phyloP scores from a whole-genome alignment of 2,329 filamentous ascomycete species.

The Cytospora piceae region DNA sequence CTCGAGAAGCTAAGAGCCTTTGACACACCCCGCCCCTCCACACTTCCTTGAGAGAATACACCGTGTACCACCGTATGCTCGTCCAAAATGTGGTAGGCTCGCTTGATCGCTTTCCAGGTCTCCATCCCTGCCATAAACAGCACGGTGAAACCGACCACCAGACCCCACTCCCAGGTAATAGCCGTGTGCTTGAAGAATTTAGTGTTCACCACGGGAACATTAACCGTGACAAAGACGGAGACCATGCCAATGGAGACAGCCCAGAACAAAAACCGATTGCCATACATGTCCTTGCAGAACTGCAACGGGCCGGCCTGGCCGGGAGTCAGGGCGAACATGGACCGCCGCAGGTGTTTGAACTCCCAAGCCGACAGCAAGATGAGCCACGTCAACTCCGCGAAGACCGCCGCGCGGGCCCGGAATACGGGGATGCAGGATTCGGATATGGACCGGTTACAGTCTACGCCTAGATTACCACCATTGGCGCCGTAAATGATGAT shows the following conservation, averaged over 20 bases:
- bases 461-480: conserved; percentile 56
- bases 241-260: conserved; percentile 63
- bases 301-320: conserved; percentile 54
- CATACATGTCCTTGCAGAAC: conserved; percentile 65
- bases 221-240: conserved; percentile 70
- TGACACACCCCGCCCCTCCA: conserved; percentile 48
- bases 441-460: conserved; percentile 66
- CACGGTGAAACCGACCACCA: conserved; percentile 65
- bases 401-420: conserved; percentile 72
- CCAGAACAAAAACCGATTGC: conserved; percentile 73
- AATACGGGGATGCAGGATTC: conserved; percentile 64
- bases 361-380: conserved; percentile 79
- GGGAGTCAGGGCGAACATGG: conserved; percentile 69
- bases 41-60: conserved; percentile 56
- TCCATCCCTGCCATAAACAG: conserved; percentile 71
- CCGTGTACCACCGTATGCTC: conserved; percentile 55
- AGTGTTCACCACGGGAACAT: conserved; percentile 72
- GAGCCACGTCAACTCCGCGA: conserved; percentile 73
- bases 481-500: conserved; percentile 65
- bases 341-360: conserved; percentile 73
- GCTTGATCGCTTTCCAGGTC: conserved; percentile 72
- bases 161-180: conserved; percentile 76
- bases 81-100: conserved; percentile 56
- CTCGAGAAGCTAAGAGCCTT: conserved; percentile 57
- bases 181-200: conserved; percentile 73